Evolutionary conservation across 2,329 filamentous ascomycete species (phyloP).

Genomic region (Xylariaceae sp.): DNA sequence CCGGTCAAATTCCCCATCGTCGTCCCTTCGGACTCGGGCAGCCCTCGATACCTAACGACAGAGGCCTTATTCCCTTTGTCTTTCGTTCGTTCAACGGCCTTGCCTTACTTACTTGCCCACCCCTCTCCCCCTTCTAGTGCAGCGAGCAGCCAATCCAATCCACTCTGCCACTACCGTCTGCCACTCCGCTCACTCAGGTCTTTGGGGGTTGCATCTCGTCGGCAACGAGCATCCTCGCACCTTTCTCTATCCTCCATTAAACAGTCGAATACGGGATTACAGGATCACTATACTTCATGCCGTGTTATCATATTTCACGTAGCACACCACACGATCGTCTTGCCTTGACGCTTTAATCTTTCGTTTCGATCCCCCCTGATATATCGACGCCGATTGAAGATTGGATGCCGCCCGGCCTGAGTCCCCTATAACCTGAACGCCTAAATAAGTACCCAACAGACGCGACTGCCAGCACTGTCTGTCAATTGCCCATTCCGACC

Average conservation of each 20-base stretch:
- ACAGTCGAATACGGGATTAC: conserved; percentile 6
- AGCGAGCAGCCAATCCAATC: conserved; percentile 10
- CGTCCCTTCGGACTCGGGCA: conserved; percentile 22
- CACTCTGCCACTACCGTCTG: conserved; percentile 2
- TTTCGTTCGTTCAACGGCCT: conserved; percentile 20
- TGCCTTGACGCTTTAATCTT: conserved; percentile 15
- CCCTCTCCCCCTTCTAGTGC: background rate
- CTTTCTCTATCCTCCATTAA: conserved; percentile 9
- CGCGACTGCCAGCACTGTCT: background rate
- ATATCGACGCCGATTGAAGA: conserved; percentile 18
- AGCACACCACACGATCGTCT: conserved; percentile 18
- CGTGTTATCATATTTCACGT: conserved; percentile 18
- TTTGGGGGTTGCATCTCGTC: too few relatives aligned
- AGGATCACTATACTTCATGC: conserved; percentile 26
- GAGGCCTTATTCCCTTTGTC: conserved; percentile 11
- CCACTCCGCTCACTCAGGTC: too few relatives aligned
- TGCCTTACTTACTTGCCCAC: conserved; percentile 12
- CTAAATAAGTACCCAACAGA: background rate
- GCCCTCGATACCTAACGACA: conserved; percentile 6
- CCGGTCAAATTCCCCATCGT: background rate
- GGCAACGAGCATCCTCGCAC: background rate
- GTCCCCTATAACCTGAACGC: background rate
- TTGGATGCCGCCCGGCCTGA: conserved; percentile 15
- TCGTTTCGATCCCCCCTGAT: conserved; percentile 15
- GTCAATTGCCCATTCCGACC: conserved; percentile 17